Conservation (phyloP, 208 protist species). For the Trichomonas vaginalis region DNA sequence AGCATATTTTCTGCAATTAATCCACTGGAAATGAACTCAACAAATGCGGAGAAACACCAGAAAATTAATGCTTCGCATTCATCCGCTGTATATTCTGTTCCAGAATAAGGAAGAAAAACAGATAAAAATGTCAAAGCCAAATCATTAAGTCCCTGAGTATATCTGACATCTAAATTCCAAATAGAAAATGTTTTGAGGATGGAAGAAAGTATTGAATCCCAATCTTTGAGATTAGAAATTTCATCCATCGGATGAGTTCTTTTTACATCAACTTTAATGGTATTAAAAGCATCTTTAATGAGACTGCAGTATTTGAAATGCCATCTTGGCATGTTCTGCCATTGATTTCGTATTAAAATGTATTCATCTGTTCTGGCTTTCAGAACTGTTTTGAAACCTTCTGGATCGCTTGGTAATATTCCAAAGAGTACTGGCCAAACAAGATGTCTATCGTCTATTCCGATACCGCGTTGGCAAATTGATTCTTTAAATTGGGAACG, state of each 20-base stretch:
- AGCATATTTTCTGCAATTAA: slow-evolving; percentile 12
- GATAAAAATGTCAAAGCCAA: not conserved
- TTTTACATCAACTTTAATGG: not conserved
- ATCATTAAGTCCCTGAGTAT: slow-evolving; percentile 11
- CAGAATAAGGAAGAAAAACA: not conserved
- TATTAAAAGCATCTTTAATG: not conserved
- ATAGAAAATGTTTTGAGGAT: not conserved
- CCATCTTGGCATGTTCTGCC: not conserved
- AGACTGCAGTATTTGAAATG: not conserved
- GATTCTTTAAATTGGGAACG: not conserved
- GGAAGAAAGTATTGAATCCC: not conserved
- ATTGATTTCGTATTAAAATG: not conserved
- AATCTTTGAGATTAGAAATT: not conserved
- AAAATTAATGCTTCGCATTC: not conserved
- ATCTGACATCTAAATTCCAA: not conserved
- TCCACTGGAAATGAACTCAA: not conserved
- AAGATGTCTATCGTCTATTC: not conserved
- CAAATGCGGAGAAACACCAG: not conserved
- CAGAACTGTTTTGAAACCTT: not conserved
- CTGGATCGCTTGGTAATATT: not conserved
- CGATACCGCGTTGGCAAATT: not conserved
- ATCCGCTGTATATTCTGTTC: not conserved
- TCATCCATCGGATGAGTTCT: not conserved
- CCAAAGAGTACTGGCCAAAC: not conserved
- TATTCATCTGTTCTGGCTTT: not conserved